Evolutionary conservation across 305 asterid genomes (phyloP), one percentile per base, ranked within the genome.

Genomic region (Plantago rigida): DNA sequence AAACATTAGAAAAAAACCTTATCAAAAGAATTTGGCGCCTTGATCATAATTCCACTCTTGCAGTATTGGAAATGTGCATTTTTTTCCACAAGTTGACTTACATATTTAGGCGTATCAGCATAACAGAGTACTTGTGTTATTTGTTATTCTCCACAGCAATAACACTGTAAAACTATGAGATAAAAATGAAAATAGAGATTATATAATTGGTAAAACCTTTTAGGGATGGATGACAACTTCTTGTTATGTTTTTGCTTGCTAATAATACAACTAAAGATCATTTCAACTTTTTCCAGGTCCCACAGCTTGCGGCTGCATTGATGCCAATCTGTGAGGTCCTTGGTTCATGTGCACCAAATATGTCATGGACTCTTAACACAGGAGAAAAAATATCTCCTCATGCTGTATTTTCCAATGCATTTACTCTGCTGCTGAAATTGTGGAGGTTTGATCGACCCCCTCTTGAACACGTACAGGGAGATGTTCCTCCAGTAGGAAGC

Each of bases 371-470:
- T 71, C 84, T 89, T 59, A 59, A 72, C 53, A 81, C 95, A 0
- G 92, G 85, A 78, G 96, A 83, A 78, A 90, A 82, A 65, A 77
- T 92, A 64, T 77, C 95, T 61, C 71, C 95, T 46, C 96, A 87
- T 73, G 82, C 78, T 13, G 81, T 92, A 53, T 92, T 92, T 75
- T 86, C 99, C 65, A 87, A 89, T 78, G 99, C 97, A 60, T 89
- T 92, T 73, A 78, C 89, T 70, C 84, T 86, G 75, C 84, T 92
- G 76, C 80, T 92, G 77, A 87, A 81, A 73, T 63, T 92, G 67
- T 92, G 99, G 99, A 87, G 92, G 81, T 92, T 84, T 60, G 89
- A 92, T 66, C 91, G 80, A 66, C 92, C 96, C 39, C 97, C 96
- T 61, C 49, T 87, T 67, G 95, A 89, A 64, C 76, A 81, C 66